phyloP scores from a whole-genome alignment of 2,329 filamentous ascomycete species.

The Monascus ruber region DNA sequence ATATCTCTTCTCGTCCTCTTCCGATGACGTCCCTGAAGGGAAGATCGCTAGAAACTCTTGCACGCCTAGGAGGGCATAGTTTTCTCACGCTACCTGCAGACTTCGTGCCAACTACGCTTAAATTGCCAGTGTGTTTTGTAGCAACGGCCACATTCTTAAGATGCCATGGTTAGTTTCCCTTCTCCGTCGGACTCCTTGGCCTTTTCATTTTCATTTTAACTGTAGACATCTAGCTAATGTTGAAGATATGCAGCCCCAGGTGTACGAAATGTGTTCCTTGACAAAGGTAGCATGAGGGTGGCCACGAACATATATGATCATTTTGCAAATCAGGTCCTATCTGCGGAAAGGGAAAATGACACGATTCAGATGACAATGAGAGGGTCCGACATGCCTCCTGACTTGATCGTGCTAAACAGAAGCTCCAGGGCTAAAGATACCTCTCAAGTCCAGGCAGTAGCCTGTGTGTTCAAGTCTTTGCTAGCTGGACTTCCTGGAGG shows the following conservation, averaged over 20 bases:
- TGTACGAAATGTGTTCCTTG: constrained; percentile 22
- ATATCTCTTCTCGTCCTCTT: constrained; percentile 14
- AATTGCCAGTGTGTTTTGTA: constrained; percentile 34
- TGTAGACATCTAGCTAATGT: neutral
- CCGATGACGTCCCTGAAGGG: constrained; percentile 24
- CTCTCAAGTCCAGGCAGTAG: constrained; percentile 20
- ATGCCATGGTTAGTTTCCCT: constrained; percentile 20
- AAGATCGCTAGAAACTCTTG: constrained; percentile 28
- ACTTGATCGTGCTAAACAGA: constrained; percentile 5
- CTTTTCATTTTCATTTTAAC: constrained; percentile 1
- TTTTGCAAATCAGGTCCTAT: constrained; percentile 28
- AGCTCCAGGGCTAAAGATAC: constrained; percentile 6
- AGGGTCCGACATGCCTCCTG: constrained; percentile 19
- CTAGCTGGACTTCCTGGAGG: constrained; percentile 27
- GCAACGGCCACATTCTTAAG: constrained; percentile 28
- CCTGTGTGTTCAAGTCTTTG: constrained; percentile 23
- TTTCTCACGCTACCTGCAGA: constrained; percentile 25
- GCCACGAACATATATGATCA: constrained; percentile 28
- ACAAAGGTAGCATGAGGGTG: constrained; percentile 22
- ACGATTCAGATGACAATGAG: constrained; percentile 25
- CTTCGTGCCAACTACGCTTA: constrained; percentile 26
- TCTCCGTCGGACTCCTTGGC: neutral
- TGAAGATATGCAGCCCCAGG: constrained; percentile 12
- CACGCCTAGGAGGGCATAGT: constrained; percentile 33
- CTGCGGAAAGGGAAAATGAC: constrained; percentile 21